Base-by-base conservation (phyloP, 345 rosid genomes). In the Cardamine occulta region DNA sequence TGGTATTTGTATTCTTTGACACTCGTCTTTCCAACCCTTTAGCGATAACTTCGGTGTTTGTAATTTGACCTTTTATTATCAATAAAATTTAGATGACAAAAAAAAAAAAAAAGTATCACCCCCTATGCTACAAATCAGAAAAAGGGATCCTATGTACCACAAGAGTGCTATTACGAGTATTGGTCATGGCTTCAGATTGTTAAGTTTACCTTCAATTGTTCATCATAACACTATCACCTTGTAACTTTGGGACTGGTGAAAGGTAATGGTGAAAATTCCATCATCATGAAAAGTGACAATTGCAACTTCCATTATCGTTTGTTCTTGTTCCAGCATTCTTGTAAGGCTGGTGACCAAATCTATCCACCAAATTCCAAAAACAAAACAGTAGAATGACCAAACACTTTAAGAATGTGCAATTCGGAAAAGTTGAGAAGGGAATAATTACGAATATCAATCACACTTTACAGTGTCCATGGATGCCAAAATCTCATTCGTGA, bases 401-500 rank as follows among this genome's bases (percentile, higher is more conserved):
- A 31, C 34, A 24, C 35, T 45, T 44, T 28, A 24, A 17, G 68
- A 45, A 14, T 70, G 65, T 66, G 24, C 49, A 23, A 17, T 6
- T 48, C 11, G 48, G 19, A 78, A 73, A 75, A 28, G 13, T 28
- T 57, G 21, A 66, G 66, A 76, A 11, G 12, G 8, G 2, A 70
- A 29, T 14, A 23, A 29, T 49, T 66, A 14, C 24, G 31, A 61
- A 57, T 62, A 72, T 71, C n/a, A 64, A 71, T n/a, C 91, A 59
- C 87, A 95, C 97, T 95, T 92, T 80, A 95, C 91, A 17, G 92
- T 88, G 64, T 92, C 97, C 97, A 95, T 95, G 70, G 99, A 89
- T 23, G 96, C 87, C 82, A 95, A 81, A 82, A 95, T 88, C 84
- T 92, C 99, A 76, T 92, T 95, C 79, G 84, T 88, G 76, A 90